A percentile compares a stretch with the other conserved stretches of the same genome.
These are phyloP conservation scores for Phialocephala subalpina DNA, from an alignment of 2,329 filamentous ascomycete genomes.

Conservation along the genomic window DNA sequence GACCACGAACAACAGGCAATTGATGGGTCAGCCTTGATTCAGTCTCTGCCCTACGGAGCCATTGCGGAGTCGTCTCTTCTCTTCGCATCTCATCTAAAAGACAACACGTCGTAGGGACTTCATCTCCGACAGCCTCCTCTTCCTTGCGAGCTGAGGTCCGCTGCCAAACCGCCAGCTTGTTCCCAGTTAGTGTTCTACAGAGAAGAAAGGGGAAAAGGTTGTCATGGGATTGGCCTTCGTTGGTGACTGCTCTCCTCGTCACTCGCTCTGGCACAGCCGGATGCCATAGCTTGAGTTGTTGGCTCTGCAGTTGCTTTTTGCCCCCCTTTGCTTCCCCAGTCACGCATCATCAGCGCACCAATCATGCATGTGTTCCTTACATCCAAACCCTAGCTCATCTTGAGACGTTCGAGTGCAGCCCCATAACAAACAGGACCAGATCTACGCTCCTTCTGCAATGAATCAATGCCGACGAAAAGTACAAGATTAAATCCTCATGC, in stretches of 20 bases:
- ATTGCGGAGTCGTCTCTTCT: not conserved
- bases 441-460: not conserved
- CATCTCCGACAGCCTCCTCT: conserved; percentile 5
- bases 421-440: not conserved
- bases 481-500: conserved; percentile 13
- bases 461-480: conserved; percentile 8
- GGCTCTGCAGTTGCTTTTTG: not conserved
- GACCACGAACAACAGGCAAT: not conserved
- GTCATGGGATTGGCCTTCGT: not conserved
- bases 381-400: not conserved
- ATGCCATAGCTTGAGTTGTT: not conserved
- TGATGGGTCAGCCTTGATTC: not conserved
- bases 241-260: not conserved
- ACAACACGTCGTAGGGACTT: not conserved
- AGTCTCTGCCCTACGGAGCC: not conserved
- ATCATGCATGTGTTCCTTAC: conserved; percentile 9
- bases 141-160: not conserved
- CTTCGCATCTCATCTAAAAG: not conserved
- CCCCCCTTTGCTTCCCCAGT: not conserved
- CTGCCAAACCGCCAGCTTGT: not conserved
- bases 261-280: not conserved
- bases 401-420: conserved; percentile 3
- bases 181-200: not conserved
- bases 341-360: not conserved
- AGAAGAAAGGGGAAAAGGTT: not conserved